These are phyloP conservation scores for Pelagomonas calceolata DNA, from an alignment of 108 stramenopile species.

Conservation along the genomic window DNA sequence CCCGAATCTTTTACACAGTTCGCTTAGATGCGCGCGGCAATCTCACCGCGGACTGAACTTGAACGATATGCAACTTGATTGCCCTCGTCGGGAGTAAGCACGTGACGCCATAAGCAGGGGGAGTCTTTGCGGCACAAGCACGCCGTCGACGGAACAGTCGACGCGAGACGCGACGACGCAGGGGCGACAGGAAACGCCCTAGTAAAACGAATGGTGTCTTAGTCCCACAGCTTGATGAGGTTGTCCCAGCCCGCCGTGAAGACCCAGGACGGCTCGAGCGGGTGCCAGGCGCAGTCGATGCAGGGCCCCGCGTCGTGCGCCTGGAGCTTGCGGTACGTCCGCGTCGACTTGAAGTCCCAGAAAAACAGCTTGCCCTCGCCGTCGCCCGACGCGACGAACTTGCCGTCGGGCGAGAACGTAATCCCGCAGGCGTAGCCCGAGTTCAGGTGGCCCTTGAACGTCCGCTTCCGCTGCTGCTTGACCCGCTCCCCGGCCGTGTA, in stretches of 20 bases:
- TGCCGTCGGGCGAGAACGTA: constrained; percentile 79
- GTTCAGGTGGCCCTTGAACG: constrained; percentile 83
- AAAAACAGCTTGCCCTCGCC: constrained; percentile 82
- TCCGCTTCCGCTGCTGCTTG: constrained; percentile 74
- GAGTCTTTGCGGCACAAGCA: no score
- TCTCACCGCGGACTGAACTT: no score
- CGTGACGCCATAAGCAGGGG: no score
- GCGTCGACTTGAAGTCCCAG: constrained; percentile 87
- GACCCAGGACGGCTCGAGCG: constrained; percentile 73
- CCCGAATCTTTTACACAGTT: no score
- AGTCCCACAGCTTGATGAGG: constrained; percentile 94
- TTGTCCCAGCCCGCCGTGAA: constrained; percentile 99
- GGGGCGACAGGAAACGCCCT: no score
- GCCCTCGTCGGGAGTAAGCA: no score
- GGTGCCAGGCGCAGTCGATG: constrained; percentile 91
- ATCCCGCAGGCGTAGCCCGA: constrained; percentile 94
- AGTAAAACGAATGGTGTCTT: no score
- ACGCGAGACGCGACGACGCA: no score
- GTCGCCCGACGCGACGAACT: constrained; percentile 86
- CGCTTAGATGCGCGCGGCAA: no score
- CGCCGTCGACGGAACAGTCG: no score
- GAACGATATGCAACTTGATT: no score
- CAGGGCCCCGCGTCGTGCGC: constrained; percentile 87
- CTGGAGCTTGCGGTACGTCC: constrained; percentile 31
- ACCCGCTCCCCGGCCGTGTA: constrained; percentile 73